A percentile compares a stretch with the other conserved stretches of the same genome.
Evolutionary conservation across 768 basidiomycete genomes (phyloP).

Genomic region (Gyrodon lividus): DNA sequence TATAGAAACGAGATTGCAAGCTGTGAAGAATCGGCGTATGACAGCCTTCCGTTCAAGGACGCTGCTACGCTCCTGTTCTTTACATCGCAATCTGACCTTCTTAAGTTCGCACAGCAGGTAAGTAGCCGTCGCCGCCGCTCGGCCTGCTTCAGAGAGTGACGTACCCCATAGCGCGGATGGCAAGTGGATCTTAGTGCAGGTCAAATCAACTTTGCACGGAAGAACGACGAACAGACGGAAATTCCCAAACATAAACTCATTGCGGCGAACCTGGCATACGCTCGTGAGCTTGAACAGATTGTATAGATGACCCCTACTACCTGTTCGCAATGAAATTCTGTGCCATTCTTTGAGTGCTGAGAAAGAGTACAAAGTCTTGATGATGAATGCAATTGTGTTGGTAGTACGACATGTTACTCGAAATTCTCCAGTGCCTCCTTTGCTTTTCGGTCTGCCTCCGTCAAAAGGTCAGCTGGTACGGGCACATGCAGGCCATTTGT

Average conservation of each 20-base stretch:
- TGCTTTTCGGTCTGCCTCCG: slow-evolving; percentile 85
- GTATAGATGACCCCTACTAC: slow-evolving; percentile 48
- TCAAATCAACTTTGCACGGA: slow-evolving; percentile 76
- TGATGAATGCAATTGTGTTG: slow-evolving; percentile 12
- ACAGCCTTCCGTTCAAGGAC: slow-evolving; percentile 85
- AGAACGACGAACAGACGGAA: slow-evolving; percentile 78
- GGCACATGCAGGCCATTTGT: slow-evolving; percentile 75
- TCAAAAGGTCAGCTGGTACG: slow-evolving; percentile 81
- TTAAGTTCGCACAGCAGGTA: slow-evolving; percentile 81
- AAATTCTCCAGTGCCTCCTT: slow-evolving; percentile 79
- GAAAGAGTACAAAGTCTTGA: slow-evolving; percentile 8
- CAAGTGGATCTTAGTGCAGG: slow-evolving; percentile 70
- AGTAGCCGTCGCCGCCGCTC: slow-evolving; percentile 14
- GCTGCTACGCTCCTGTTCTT: slow-evolving; percentile 93
- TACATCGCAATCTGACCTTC: slow-evolving; percentile 72
- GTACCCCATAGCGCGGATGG: slow-evolving; percentile 68
- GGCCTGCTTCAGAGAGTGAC: background rate
- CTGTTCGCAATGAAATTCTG: background rate
- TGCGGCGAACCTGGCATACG: slow-evolving; percentile 72
- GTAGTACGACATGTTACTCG: slow-evolving; percentile 38
- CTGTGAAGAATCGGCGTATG: slow-evolving; percentile 93
- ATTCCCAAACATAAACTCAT: slow-evolving; percentile 87
- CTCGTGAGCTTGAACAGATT: slow-evolving; percentile 88
- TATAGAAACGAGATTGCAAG: slow-evolving; percentile 93
- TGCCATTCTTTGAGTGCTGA: no score